These are phyloP conservation scores for Neurospora sp. DNA, from an alignment of 495 filamentous ascomycete genomes.

Conservation along the genomic window DNA sequence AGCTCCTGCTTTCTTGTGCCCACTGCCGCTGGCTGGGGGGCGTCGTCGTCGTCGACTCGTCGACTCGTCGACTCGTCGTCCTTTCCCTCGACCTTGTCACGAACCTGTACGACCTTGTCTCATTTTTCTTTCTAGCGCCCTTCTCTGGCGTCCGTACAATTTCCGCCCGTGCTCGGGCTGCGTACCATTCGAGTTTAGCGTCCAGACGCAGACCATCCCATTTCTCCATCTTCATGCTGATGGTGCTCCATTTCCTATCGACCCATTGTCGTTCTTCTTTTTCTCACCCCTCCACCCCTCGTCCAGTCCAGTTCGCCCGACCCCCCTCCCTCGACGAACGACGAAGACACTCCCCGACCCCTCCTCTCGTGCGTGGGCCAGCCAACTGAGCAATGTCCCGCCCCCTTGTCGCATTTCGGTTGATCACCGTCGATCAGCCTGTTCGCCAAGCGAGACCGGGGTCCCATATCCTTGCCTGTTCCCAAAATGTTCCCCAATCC, in stretches of 20 bases:
- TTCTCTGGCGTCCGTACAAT: constrained; percentile 11
- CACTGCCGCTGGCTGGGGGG: not conserved
- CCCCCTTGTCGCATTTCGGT: not conserved
- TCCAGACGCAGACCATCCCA: not conserved
- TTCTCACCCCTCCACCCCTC: not conserved
- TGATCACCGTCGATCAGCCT: not conserved
- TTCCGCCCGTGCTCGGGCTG: not conserved
- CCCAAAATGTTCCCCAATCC: not conserved
- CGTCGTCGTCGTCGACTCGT: not conserved
- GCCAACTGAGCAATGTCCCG: not conserved
- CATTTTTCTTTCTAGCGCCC: constrained; percentile 15
- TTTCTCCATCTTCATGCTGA: not conserved
- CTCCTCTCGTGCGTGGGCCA: not conserved
- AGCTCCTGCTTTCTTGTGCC: not conserved
- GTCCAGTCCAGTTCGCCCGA: not conserved
- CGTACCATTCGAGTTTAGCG: not conserved
- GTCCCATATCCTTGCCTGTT: not conserved
- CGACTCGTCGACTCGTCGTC: not conserved
- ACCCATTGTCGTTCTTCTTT: not conserved
- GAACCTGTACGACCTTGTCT: not conserved
- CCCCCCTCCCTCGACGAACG: not conserved
- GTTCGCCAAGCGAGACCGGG: not conserved
- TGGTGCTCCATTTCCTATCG: not conserved
- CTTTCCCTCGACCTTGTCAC: not conserved
- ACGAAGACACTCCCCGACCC: not conserved